Evolutionary conservation across 2,329 filamentous ascomycete species (phyloP).

Genomic region (Hortaea werneckii): DNA sequence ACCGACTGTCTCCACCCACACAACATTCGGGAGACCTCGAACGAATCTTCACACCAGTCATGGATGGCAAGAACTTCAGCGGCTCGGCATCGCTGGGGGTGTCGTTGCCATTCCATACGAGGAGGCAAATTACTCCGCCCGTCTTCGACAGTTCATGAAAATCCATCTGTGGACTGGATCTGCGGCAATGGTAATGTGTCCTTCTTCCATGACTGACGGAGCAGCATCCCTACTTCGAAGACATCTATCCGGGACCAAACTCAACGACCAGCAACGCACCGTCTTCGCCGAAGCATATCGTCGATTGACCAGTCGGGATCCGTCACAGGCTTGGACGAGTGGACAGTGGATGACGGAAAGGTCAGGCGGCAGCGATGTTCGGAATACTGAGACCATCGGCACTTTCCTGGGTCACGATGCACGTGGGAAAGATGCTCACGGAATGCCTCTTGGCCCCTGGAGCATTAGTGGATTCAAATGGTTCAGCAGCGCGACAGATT

Average conservation of each 20-base stretch:
- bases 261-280: background rate
- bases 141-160: background rate
- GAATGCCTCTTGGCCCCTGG: slow-evolving; percentile 1
- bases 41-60: background rate
- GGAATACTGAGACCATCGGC: slow-evolving; percentile 51
- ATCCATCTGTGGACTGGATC: background rate
- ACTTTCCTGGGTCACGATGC: background rate
- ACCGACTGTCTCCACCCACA: background rate
- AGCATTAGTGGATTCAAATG: slow-evolving; percentile 59
- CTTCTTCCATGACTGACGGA: background rate
- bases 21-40: background rate
- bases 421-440: background rate
- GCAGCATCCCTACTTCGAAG: background rate
- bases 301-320: background rate
- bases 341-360: slow-evolving; percentile 73
- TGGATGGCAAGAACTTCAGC: background rate
- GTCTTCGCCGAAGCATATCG: background rate
- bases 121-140: background rate
- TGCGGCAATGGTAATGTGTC: background rate
- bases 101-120: background rate
- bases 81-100: background rate
- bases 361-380: slow-evolving; percentile 58
- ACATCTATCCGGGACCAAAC: background rate
- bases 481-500: slow-evolving; percentile 59
- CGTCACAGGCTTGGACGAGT: slow-evolving; percentile 52